phyloP scores from a whole-genome alignment of 2,329 filamentous ascomycete species.

The Clarireedia monteithiana region DNA sequence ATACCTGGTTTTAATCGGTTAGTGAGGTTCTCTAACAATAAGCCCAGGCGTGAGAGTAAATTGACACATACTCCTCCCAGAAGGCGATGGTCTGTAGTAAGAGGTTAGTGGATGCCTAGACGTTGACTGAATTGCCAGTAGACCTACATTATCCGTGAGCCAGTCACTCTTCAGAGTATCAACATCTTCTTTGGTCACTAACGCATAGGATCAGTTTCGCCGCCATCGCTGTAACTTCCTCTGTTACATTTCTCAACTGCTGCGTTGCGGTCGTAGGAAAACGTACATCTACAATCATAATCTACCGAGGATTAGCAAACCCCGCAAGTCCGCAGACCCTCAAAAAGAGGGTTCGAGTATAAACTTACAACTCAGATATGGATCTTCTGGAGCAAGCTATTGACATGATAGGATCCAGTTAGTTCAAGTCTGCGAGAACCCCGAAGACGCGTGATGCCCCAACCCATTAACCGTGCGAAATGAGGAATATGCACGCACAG shows the following conservation, averaged over 20 bases:
- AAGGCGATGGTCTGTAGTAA: slow-evolving; percentile 77
- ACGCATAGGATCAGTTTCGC: slow-evolving; percentile 16
- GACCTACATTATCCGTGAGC: slow-evolving; percentile 82
- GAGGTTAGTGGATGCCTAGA: slow-evolving; percentile 7
- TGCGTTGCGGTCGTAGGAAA: background rate
- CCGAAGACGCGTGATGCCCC: too few species aligned
- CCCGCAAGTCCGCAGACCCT: background rate
- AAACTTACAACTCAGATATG: slow-evolving; percentile 60
- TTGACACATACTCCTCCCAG: slow-evolving; percentile 76
- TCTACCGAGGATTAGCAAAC: slow-evolving; percentile 36
- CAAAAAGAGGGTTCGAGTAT: background rate
- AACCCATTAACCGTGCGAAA: too few species aligned
- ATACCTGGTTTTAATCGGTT: slow-evolving; percentile 41
- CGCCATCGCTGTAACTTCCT: too few species aligned
- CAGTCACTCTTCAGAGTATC: slow-evolving; percentile 86
- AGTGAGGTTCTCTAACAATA: slow-evolving; percentile 17
- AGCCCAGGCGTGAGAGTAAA: background rate
- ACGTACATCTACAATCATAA: slow-evolving; percentile 55
- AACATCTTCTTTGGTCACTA: slow-evolving; percentile 84
- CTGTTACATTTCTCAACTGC: background rate
- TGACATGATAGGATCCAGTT: background rate
- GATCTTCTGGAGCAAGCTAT: slow-evolving; percentile 53
- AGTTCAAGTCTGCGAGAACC: background rate
- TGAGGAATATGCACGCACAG: slow-evolving; percentile 29
- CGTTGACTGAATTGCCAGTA: slow-evolving; percentile 5